Conservation (phyloP, 2,329 filamentous ascomycete genomes). For the Claviceps pusilla region DNA sequence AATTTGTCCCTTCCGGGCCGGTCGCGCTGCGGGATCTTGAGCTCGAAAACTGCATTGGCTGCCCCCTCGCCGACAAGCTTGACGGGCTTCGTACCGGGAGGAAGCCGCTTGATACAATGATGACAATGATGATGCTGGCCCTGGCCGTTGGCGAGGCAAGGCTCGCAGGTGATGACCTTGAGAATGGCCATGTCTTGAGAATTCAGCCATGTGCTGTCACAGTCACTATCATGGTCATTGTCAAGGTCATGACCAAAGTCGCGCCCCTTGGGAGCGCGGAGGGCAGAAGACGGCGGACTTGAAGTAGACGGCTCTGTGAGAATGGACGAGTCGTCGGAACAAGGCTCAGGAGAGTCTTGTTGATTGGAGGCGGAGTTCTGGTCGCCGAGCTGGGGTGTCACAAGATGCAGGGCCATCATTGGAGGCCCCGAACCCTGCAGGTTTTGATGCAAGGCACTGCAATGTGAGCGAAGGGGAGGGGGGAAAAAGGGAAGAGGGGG, state of each 20-base stretch:
- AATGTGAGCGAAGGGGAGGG: not conserved
- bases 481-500: not conserved
- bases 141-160: conserved; percentile 2
- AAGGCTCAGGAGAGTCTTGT: conserved; percentile 8
- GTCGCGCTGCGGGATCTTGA: conserved; percentile 26
- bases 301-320: conserved; percentile 6
- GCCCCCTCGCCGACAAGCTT: conserved; percentile 51
- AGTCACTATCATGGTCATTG: no score
- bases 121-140: not conserved
- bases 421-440: conserved; percentile 12
- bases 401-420: conserved; percentile 14
- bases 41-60: conserved; percentile 60
- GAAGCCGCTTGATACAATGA: conserved; percentile 17
- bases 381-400: conserved; percentile 9
- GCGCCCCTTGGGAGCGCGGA: conserved; percentile 1
- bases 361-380: conserved; percentile 11
- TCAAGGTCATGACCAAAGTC: conserved; percentile 6
- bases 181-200: conserved; percentile 12
- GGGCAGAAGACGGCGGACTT: conserved; percentile 6
- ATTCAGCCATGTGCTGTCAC: conserved; percentile 10
- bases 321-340: conserved; percentile 7
- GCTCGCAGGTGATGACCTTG: conserved; percentile 7
- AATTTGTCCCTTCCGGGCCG: conserved; percentile 15
- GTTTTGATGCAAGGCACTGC: conserved; percentile 10
- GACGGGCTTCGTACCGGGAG: conserved; percentile 19